These are phyloP conservation scores for Apiotrichum sp. DNA, from an alignment of 1,284 basidiomycete genomes.

Conservation along the genomic window DNA sequence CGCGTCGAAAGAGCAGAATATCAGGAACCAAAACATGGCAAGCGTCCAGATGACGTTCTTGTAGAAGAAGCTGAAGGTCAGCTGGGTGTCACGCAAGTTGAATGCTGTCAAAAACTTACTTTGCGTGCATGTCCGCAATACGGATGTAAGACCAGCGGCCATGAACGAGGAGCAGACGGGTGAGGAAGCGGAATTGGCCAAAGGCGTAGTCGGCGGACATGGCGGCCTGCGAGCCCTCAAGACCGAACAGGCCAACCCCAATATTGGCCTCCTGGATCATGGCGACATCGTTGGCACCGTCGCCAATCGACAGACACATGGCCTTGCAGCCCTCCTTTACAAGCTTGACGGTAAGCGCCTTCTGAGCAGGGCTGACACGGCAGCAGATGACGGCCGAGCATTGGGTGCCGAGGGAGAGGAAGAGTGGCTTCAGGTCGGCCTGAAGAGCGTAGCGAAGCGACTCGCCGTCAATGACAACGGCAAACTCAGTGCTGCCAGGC, in stretches of 20 bases:
- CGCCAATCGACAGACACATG: constrained; percentile 95
- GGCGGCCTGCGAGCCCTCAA: constrained; percentile 95
- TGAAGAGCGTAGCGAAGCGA: constrained; percentile 77
- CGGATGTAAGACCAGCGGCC: constrained; percentile 95
- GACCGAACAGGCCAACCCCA: constrained; percentile 86
- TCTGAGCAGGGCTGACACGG: constrained; percentile 92
- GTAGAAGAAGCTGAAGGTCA: constrained; percentile 72
- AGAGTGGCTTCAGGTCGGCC: constrained; percentile 70
- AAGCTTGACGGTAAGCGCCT: constrained; percentile 80
- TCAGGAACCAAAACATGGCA: constrained; percentile 88
- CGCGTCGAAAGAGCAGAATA: constrained; percentile 80
- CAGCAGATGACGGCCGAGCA: constrained; percentile 97
- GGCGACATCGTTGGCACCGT: constrained; percentile 57
- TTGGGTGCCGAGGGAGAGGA: constrained; percentile 87
- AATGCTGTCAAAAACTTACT: constrained; percentile 41
- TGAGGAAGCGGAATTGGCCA: constrained; percentile 92
- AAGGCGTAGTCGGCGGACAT: constrained; percentile 99
- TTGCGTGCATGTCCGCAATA: constrained; percentile 93
- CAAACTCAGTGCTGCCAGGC: constrained; percentile 55
- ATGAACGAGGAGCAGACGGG: constrained; percentile 86
- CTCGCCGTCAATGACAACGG: constrained; percentile 94
- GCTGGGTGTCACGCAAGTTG: background rate
- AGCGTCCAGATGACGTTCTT: constrained; percentile 60
- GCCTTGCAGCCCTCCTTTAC: constrained; percentile 92
- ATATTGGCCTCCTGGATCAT: constrained; percentile 94